Evolutionary conservation across 2,329 filamentous ascomycete genomes (phyloP).

Genomic region (Xylaria sp.): DNA sequence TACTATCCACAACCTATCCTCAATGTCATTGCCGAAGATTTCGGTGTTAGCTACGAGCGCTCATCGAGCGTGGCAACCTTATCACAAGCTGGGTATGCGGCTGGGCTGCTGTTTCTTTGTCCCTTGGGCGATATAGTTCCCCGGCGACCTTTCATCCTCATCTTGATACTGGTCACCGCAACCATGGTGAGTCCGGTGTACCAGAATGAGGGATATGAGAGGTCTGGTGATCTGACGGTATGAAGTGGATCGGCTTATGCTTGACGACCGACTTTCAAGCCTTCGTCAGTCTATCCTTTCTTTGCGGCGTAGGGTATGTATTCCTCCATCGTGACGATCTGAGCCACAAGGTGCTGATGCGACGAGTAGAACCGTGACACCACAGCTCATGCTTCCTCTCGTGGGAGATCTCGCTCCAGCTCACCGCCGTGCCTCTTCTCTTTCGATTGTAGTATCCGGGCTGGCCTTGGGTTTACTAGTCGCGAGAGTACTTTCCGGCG

Average conservation of each 20-base stretch:
- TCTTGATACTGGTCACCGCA: conserved; percentile 70
- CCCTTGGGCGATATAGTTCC: conserved; percentile 71
- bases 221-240: conserved; percentile 18
- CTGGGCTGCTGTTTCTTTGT: conserved; percentile 72
- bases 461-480: conserved; percentile 73
- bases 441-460: conserved; percentile 74
- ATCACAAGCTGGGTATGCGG: conserved; percentile 76
- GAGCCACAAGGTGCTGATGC: conserved; percentile 7
- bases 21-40: conserved; percentile 71
- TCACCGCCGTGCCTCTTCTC: conserved; percentile 68
- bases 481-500: conserved; percentile 75
- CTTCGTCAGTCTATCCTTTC: conserved; percentile 71
- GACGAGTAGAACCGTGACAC: conserved; percentile 48
- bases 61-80: conserved; percentile 70
- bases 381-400: conserved; percentile 74
- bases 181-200: conserved; percentile 61
- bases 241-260: conserved; percentile 69
- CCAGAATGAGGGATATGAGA: not conserved
- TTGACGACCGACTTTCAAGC: conserved; percentile 67
- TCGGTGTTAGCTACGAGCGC: conserved; percentile 70
- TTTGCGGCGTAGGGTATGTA: conserved; percentile 60
- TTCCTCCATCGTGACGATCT: not conserved
- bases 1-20: conserved; percentile 77
- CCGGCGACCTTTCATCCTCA: conserved; percentile 70
- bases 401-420: conserved; percentile 75